phyloP scores from a whole-genome alignment of 306 rosid genomes.

The Ceratonia siliqua region DNA sequence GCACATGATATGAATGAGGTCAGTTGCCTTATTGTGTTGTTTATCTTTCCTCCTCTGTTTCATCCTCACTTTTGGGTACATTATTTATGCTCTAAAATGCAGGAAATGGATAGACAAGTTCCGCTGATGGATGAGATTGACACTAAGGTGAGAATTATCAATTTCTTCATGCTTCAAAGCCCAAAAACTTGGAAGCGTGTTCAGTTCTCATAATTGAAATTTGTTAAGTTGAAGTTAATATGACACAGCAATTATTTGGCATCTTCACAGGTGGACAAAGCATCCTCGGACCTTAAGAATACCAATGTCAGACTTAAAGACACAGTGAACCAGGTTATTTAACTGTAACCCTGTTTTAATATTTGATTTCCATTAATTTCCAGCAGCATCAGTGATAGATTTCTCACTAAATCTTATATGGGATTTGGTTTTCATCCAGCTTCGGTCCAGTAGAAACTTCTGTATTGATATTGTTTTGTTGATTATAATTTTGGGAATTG shows the following conservation, averaged over 20 bases:
- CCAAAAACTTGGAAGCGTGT: too few relatives aligned
- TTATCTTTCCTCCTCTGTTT: slow-evolving; percentile 3
- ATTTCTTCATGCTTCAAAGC: neutral
- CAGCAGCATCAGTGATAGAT: slow-evolving; percentile 2
- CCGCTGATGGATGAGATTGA: slow-evolving; percentile 99
- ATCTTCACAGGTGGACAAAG: slow-evolving; percentile 79
- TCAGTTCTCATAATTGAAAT: neutral
- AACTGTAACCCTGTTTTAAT: slow-evolving; percentile 15
- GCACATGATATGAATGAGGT: slow-evolving; percentile 99
- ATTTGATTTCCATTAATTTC: slow-evolving; percentile 18
- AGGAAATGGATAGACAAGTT: slow-evolving; percentile 98
- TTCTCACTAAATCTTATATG: slow-evolving; percentile 37
- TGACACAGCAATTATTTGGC: slow-evolving; percentile 27
- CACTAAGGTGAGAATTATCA: slow-evolving; percentile 63
- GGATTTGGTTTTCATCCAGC: slow-evolving; percentile 58
- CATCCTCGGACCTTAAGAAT: slow-evolving; percentile 90
- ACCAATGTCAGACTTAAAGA: slow-evolving; percentile 92
- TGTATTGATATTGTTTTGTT: slow-evolving; percentile 90
- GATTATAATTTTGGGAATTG: slow-evolving; percentile 92
- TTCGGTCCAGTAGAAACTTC: slow-evolving; percentile 95
- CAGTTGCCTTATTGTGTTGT: slow-evolving; percentile 28
- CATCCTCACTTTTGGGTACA: neutral
- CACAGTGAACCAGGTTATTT: slow-evolving; percentile 88
- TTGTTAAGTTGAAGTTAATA: slow-evolving; percentile 25
- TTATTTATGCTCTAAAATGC: slow-evolving; percentile 33